A percentile compares a stretch with the other conserved stretches of the same genome.
These are phyloP conservation scores for Allium cepa DNA, from an alignment of 106 monocot species.

Conservation along the genomic window DNA sequence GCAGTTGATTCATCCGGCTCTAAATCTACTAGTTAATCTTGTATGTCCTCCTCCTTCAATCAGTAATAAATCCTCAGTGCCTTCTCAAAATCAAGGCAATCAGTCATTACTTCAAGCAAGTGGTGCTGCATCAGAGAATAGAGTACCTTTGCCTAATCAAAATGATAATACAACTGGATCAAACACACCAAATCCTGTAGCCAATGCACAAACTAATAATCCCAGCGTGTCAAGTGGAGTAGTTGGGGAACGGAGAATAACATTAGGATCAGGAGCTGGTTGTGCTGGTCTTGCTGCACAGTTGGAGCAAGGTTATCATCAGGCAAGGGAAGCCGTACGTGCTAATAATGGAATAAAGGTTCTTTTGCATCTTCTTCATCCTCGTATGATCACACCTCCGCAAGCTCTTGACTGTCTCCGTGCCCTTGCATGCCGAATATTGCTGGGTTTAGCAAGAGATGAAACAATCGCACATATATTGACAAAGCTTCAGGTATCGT, in stretches of 20 bases:
- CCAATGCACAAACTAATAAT: slow-evolving; percentile 16
- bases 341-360: slow-evolving; percentile 98
- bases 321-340: slow-evolving; percentile 90
- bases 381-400: slow-evolving; percentile 80
- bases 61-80: slow-evolving; percentile 61
- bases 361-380: slow-evolving; percentile 82
- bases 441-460: slow-evolving; percentile 91
- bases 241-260: slow-evolving; percentile 85
- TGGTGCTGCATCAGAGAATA: slow-evolving; percentile 36
- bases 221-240: slow-evolving; percentile 43
- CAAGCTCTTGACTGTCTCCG: slow-evolving; percentile 71
- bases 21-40: slow-evolving; percentile 85
- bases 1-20: slow-evolving; percentile 81
- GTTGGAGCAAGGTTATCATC: slow-evolving; percentile 85
- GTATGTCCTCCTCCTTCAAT: slow-evolving; percentile 97
- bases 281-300: slow-evolving; percentile 95
- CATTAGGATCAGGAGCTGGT: slow-evolving; percentile 83
- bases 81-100: slow-evolving; percentile 24
- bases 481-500: slow-evolving; percentile 80
- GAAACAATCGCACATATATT: slow-evolving; percentile 93
- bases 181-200: slow-evolving; percentile 5
- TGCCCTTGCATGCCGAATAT: slow-evolving; percentile 90
- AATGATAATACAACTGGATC: slow-evolving; percentile 24
- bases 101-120: slow-evolving; percentile 35
- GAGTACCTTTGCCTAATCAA: slow-evolving; percentile 25